Base-by-base conservation (phyloP, 2,329 filamentous ascomycete genomes). In the Cucurbitaria berberidis region DNA sequence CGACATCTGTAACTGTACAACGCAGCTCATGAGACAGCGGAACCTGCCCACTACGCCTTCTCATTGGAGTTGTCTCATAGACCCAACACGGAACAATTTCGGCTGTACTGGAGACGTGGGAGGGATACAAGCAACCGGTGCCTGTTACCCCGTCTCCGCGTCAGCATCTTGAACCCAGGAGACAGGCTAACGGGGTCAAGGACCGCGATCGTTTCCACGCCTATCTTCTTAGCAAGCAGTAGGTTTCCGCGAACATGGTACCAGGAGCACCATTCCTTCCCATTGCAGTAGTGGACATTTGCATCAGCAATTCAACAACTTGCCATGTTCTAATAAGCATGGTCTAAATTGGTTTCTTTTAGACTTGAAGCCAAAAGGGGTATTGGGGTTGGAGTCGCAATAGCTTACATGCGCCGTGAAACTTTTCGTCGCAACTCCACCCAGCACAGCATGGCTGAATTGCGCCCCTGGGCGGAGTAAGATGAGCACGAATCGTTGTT, bases 141-240 rank as follows among this genome's bases (percentile, higher is more conserved):
- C 42, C 45, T 47, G 59, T 66, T 58, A 44, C 52, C 53, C 60
- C 54, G 50, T 58, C 51, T 44, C 50, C 44, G 53, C 54, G 58
- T 69, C 62, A 72, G 67, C 66, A 63, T 58, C 21, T 51, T 45
- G 16, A 27, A 47, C 47, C 48, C 48, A 56, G 41, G 34, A 44
- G 30, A 55, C 47, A 51, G 44, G 38, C 44, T 45, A 46, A 47
- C 27, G 44, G 53, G 30, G 40, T 36, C 45, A 41, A 44, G 48
- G 42, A 45, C 47, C 39, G 48, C 29, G 22, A 45, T 51, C 44
- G 36, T 36, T 13, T 42, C 50, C 44, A 47, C 47, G 11, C 29
- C 47, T 29, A 51, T 48, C 42, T 38, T 47, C 42, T 39, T n/a
- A 36, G 32, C 22, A 6, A 54, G 6, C 15, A 18, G 40, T 18